Evolutionary conservation across 1,284 basidiomycete genomes (phyloP), one percentile per base, ranked within the genome.

Genomic region (Leccinum solheimii): DNA sequence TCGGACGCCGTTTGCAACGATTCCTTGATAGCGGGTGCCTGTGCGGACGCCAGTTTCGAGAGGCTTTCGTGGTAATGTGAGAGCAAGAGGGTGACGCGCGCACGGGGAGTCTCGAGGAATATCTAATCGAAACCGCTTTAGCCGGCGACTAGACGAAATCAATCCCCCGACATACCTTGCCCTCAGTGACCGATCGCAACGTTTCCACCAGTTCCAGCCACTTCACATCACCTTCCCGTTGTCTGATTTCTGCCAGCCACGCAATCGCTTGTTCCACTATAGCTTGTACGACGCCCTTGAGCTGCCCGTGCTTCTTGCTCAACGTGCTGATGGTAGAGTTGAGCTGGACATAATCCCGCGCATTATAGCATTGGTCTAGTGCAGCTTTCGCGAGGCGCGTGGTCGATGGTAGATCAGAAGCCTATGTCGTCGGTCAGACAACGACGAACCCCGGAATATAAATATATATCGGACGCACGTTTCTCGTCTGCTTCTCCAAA

Each of bases 241-340:
- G 76, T 70, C 87, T 86, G 62, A 95, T 81, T 55, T 89, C 87
- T 8, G 90, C 86, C 56, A 97, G 78, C 86, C 91, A 97, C 7
- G 78, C 80, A 78, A 95, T 92, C 2, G 86, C 83, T 67, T 87
- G 86, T 71, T 98, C 95, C 9, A 98, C 95, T 78, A 99, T 91
- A 16, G 88, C 85, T 69, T 96, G 92, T 26, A 95, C 89, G 0
- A 90, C 91, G 64, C 86, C 91, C 75, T 98, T 97, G 64, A 99
- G 81, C 74, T 99, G 97, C 0, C 97, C 97, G 77, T 99, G 97
- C 76, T 98, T 99, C 84, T 97, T 98, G 77, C 89, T 90, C 66
- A 98, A 80, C 16, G 87, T 64, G 26, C 81, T 85, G 61, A 97
- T 83, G 65, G 86, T 90, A 7, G 83, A 79, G 73, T 94, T 95